These are phyloP conservation scores for Auricularia cornea DNA, from an alignment of 768 basidiomycete species.

Conservation along the genomic window DNA sequence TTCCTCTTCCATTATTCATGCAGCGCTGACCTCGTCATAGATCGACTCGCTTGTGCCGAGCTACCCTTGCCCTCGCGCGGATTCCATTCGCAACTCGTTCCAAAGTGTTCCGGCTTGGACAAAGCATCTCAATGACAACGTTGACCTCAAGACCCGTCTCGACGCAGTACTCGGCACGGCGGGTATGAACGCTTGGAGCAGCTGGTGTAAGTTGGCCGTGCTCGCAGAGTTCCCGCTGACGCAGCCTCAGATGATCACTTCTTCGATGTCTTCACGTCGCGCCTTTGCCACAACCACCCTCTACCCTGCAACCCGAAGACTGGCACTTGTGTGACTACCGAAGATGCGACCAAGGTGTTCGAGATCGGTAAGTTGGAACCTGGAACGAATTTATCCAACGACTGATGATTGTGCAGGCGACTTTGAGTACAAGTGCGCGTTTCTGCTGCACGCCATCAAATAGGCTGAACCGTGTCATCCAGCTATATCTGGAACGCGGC, in stretches of 20 bases:
- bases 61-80: slow-evolving; percentile 36
- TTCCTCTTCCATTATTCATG: background rate
- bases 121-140: slow-evolving; percentile 32
- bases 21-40: slow-evolving; percentile 15
- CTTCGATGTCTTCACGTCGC: slow-evolving; percentile 43
- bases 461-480: background rate
- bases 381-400: background rate
- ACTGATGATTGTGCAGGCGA: background rate
- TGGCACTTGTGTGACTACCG: slow-evolving; percentile 33
- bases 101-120: slow-evolving; percentile 41
- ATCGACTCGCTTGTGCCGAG: slow-evolving; percentile 41
- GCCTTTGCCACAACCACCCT: slow-evolving; percentile 37
- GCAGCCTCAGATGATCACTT: slow-evolving; percentile 35
- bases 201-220: slow-evolving; percentile 32
- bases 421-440: background rate
- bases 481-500: slow-evolving; percentile 46
- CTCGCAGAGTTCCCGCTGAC: background rate
- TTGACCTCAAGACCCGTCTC: slow-evolving; percentile 29
- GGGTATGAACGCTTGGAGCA: slow-evolving; percentile 33
- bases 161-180: slow-evolving; percentile 33
- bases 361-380: slow-evolving; percentile 33
- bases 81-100: slow-evolving; percentile 30
- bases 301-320: slow-evolving; percentile 35
- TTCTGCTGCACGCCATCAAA: background rate
- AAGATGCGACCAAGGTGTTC: slow-evolving; percentile 29